Base-by-base conservation (phyloP, 768 basidiomycete genomes). In the Pulveroboletus sp. region DNA sequence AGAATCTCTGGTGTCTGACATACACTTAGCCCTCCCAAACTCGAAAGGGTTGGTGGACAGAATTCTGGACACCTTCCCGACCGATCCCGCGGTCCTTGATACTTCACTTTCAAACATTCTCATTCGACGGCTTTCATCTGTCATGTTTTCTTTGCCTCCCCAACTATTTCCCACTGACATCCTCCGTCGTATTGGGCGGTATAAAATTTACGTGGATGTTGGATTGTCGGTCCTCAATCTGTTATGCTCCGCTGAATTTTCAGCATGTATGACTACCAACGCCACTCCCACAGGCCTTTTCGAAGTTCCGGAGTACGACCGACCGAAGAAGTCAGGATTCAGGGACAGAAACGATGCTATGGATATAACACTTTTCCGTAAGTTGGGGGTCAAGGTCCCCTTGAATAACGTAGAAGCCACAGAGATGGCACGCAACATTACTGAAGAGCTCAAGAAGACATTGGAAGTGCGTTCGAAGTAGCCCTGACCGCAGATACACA, bases 11-110 rank as follows among this genome's bases (percentile, higher is more conserved):
- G n/a, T 17, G 10, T 32, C 50, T 52, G 43, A 56, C 32, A 1
- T 19, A n/a, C n/a, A n/a, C n/a, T 19, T 23, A 66, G 67, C 45
- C 24, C 47, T 49, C 41, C 48, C 57, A n/a, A 45, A 32, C 13
- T 44, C 38, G n/a, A 40, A 27, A 20, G 14, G 29, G 17, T 12
- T 72, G 20, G 49, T 56, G 34, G 17, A 29, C 31, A 67, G 57
- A 60, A 67, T 76, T 24, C 16, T 74, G 16, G 52, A 63, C 14
- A 45, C 51, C 14, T 76, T 71, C 44, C 74, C 73, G 2, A 48
- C 42, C 1, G 56, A 56, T 35, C 51, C 61, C 7, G 53, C 55
- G 13, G 57, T 49, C 16, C 57, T 67, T 39, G 47, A 40, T 13
- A 9, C 38, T 4, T 71, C 71, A 5, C 47, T 19, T 23, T 48